Evolutionary conservation across 1,139 yeast species (phyloP).

Genomic region (Candida sojae): DNA sequence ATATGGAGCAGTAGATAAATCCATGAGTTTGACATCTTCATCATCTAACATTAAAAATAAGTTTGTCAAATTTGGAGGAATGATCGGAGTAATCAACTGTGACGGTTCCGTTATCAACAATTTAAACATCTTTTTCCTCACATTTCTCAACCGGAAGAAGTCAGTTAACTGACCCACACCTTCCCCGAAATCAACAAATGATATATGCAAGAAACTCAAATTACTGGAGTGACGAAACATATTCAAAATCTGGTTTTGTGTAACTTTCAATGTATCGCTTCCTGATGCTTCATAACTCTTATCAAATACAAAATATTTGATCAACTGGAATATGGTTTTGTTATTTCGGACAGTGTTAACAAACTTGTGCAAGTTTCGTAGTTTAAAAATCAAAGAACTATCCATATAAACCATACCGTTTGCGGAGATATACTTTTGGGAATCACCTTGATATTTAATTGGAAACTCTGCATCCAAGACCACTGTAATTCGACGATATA

Average conservation of each 20-base stretch:
- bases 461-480: constrained; percentile 34
- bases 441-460: constrained; percentile 18
- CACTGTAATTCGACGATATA: constrained; percentile 36
- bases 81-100: constrained; percentile 26
- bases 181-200: constrained; percentile 30
- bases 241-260: constrained; percentile 28
- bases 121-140: constrained; percentile 34
- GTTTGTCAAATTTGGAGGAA: constrained; percentile 33
- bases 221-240: constrained; percentile 30
- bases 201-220: constrained; percentile 35
- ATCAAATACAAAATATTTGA: constrained; percentile 37
- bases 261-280: constrained; percentile 11
- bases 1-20: constrained; percentile 23
- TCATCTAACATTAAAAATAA: constrained; percentile 38
- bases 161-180: constrained; percentile 28
- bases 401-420: constrained; percentile 37
- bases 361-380: constrained; percentile 22
- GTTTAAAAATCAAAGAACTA: constrained; percentile 26
- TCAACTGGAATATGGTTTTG: constrained; percentile 21
- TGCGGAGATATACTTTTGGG: constrained; percentile 23
- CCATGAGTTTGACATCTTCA: constrained; percentile 23
- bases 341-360: constrained; percentile 21
- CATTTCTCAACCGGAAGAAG: constrained; percentile 25
- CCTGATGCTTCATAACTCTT: constrained; percentile 24
- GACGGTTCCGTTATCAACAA: constrained; percentile 28